Base-by-base conservation (phyloP, 2,329 filamentous ascomycete species). In the Calycina marina region DNA sequence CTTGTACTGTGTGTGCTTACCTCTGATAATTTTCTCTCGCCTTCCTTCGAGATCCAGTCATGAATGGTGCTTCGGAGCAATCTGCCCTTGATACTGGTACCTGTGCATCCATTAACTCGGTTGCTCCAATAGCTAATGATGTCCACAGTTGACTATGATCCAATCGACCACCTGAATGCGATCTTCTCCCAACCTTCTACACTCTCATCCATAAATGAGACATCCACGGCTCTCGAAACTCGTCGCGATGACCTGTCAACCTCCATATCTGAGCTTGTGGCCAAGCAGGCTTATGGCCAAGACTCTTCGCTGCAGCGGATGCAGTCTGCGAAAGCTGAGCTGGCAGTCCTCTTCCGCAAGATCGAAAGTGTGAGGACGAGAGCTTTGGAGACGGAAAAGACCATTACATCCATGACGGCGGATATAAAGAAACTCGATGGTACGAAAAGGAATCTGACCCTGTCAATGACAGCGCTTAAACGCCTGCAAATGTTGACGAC, bases 391-490 rank as follows among this genome's bases (percentile, higher is more conserved):
- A 96, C 90, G 13, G 90, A 98, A 58, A 78, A 85, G 54, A 80
- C 86, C 44, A 98, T 98, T 52, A 94, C 88, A 28, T 85, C 85
- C 45, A 98, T 98, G 90, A 98, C 90, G 39, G 85, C 90, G 37
- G 90, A 98, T 52, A 98, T 98, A 56, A 98, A 98, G 62, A 77
- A 88, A 44, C 68, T 98, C 42, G 90, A 98, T 58, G 82, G 81
- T 56, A 94, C 90, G 22, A 98, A 98, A 64, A 79, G 79, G 56
- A 98, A 98, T 57, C 67, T 98, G 40, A 94, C 90, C 6, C 67
- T 93, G 33, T 94, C 85, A 43, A 98, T 98, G 90, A 98, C 90
- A 26, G 88, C 88, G 14, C 64, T 98, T 49, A 98, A 98, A 63
- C 71, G 90, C 28, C 67, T 98, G 47, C 90, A 98, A 65, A 98